Evolutionary conservation across 2,329 filamentous ascomycete species (phyloP).

Genomic region (Colletotrichum sp.): DNA sequence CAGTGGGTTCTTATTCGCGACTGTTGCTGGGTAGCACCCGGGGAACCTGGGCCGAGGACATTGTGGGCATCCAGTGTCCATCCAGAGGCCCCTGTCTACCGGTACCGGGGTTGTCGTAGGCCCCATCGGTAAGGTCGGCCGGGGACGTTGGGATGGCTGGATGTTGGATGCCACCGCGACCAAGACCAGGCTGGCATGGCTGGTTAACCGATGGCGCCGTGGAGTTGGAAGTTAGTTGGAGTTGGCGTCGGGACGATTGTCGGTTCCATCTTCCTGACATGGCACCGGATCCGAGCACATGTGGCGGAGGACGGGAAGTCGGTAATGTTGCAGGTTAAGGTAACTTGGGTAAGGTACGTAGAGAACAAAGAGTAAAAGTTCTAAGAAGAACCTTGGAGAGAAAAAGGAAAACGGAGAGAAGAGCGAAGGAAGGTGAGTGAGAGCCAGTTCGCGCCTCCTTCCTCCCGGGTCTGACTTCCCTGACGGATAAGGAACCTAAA

Average conservation of each 20-base stretch:
- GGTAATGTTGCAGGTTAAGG: too few species aligned
- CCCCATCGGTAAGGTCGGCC: constrained; percentile 3
- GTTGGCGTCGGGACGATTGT: not conserved
- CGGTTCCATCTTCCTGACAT: not conserved
- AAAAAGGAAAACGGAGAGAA: not conserved
- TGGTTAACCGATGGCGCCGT: not conserved
- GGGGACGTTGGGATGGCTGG: not conserved
- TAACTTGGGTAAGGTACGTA: not conserved
- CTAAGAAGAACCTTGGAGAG: not conserved
- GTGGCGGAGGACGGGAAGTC: not conserved
- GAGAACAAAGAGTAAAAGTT: not conserved
- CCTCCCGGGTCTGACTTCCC: not conserved
- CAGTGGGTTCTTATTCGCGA: not conserved
- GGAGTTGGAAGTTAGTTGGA: not conserved
- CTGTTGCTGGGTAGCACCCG: not conserved
- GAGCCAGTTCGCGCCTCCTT: not conserved
- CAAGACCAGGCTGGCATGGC: not conserved
- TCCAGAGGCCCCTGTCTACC: not conserved
- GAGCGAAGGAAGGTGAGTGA: not conserved
- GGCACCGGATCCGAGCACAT: not conserved
- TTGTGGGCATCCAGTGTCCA: not conserved
- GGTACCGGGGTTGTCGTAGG: not conserved
- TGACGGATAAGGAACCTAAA: not conserved
- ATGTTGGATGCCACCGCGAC: not conserved
- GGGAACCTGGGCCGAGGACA: not conserved